phyloP scores from a whole-genome alignment of 306 rosid species.

The Cucurbita pepo region DNA sequence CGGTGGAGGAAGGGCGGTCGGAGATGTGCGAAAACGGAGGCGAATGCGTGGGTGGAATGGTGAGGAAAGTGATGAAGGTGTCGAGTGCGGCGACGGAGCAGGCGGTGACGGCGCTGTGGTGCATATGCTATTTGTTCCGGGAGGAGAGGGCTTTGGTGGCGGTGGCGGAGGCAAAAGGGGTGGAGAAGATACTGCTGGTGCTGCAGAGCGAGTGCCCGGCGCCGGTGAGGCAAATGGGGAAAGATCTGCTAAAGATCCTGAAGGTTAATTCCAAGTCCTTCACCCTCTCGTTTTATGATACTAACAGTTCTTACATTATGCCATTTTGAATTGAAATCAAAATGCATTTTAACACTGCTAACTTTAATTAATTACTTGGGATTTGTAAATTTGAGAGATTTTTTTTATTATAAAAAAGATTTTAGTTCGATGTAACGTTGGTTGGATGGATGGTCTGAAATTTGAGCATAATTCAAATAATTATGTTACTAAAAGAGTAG shows the following conservation, averaged over 20 bases:
- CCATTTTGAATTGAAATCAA: slow-evolving; percentile 33
- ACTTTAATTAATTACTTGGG: background rate
- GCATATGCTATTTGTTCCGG: slow-evolving; percentile 56
- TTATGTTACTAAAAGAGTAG: too few species aligned
- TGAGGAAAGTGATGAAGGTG: slow-evolving; percentile 52
- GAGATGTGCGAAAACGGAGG: slow-evolving; percentile 37
- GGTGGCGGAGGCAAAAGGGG: slow-evolving; percentile 53
- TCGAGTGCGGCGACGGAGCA: slow-evolving; percentile 64
- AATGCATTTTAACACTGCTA: background rate
- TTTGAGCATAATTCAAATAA: too few species aligned
- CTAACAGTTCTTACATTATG: slow-evolving; percentile 72
- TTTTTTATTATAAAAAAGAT: background rate
- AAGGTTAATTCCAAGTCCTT: slow-evolving; percentile 38
- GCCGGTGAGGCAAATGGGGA: slow-evolving; percentile 46
- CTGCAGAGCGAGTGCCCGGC: slow-evolving; percentile 85
- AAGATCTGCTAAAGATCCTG: slow-evolving; percentile 67
- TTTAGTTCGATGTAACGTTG: background rate
- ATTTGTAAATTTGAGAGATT: background rate
- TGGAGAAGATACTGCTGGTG: slow-evolving; percentile 56
- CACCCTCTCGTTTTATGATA: slow-evolving; percentile 44
- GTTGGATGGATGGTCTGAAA: too few species aligned
- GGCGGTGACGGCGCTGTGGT: slow-evolving; percentile 75
- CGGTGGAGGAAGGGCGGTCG: slow-evolving; percentile 52
- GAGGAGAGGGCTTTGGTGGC: slow-evolving; percentile 50
- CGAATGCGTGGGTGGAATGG: slow-evolving; percentile 38